Evolutionary conservation across 2,329 filamentous ascomycete genomes (phyloP).

Genomic region (Diaporthe capsici): DNA sequence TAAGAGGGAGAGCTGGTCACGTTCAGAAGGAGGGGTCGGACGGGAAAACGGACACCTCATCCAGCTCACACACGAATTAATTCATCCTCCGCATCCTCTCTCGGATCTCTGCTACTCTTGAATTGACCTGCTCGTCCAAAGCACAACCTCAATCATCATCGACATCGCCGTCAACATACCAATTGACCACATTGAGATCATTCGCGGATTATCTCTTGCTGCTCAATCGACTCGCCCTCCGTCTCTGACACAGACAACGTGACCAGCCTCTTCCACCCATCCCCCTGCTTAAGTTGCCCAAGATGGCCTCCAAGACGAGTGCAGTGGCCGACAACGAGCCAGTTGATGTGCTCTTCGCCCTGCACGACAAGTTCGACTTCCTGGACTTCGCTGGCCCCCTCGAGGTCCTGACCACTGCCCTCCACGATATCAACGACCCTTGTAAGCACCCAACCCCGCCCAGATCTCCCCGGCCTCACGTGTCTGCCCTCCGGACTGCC

Average conservation of each 20-base stretch:
- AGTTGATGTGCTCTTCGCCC: constrained; percentile 71
- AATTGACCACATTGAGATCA: constrained; percentile 35
- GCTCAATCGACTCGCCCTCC: constrained; percentile 34
- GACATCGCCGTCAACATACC: constrained; percentile 21
- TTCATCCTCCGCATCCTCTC: not conserved
- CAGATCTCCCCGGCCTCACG: constrained; percentile 22
- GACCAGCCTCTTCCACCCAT: constrained; percentile 10
- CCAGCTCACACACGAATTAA: constrained; percentile 25
- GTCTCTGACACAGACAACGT: constrained; percentile 33
- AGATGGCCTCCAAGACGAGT: constrained; percentile 72
- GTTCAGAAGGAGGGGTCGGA: constrained; percentile 35
- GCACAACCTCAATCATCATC: constrained; percentile 1
- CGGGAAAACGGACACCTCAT: constrained; percentile 31
- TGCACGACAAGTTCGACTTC: constrained; percentile 72
- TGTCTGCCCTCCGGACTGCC: constrained; percentile 1
- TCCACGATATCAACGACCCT: constrained; percentile 67
- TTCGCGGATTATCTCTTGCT: constrained; percentile 29
- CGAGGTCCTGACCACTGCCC: constrained; percentile 65
- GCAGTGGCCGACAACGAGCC: constrained; percentile 70
- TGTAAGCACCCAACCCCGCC: constrained; percentile 52
- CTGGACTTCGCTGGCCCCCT: constrained; percentile 70
- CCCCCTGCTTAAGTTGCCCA: constrained; percentile 51
- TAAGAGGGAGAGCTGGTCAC: constrained; percentile 32
- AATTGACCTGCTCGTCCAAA: constrained; percentile 4
- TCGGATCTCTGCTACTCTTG: not conserved